These are phyloP conservation scores for Blastocrithidia nonstop DNA, from an alignment of 208 protist genomes.

Conservation along the genomic window DNA sequence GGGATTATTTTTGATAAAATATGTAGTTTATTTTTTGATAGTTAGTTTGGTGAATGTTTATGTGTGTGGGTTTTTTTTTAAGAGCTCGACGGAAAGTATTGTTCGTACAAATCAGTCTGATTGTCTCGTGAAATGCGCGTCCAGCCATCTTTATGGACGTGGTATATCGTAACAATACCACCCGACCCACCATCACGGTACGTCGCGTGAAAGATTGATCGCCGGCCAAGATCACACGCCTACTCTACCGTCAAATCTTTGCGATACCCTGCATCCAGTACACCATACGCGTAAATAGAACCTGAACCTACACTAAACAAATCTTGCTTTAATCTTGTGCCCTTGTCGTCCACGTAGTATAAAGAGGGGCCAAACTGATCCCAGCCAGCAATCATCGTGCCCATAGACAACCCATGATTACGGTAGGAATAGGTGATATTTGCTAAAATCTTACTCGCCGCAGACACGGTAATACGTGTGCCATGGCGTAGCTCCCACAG, in stretches of 20 bases:
- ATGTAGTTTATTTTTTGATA: too few species aligned
- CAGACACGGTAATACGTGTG: conserved; percentile 94
- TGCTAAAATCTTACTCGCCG: conserved; percentile 98
- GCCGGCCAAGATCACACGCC: conserved; percentile 94
- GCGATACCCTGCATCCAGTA: conserved; percentile 94
- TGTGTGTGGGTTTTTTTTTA: too few species aligned
- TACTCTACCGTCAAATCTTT: conserved; percentile 93
- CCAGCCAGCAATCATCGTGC: conserved; percentile 97
- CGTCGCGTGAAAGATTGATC: conserved; percentile 98
- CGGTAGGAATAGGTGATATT: conserved; percentile 99
- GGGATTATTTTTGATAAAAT: too few species aligned
- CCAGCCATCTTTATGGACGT: conserved; percentile 91
- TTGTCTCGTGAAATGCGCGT: conserved; percentile 90
- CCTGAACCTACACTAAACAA: conserved; percentile 98
- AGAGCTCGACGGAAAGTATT: conserved; percentile 27
- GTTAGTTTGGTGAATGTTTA: too few species aligned
- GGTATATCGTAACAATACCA: conserved; percentile 95
- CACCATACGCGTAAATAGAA: conserved; percentile 99
- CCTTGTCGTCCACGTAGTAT: conserved; percentile 99
- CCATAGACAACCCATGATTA: conserved; percentile 95
- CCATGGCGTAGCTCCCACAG: conserved; percentile 92
- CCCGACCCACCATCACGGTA: conserved; percentile 98
- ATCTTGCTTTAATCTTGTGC: conserved; percentile 94
- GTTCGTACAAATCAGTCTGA: conserved; percentile 72
- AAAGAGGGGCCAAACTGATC: conserved; percentile 95